Base-by-base conservation (phyloP, 1,284 basidiomycete species). In the Meira miltonrushii region DNA sequence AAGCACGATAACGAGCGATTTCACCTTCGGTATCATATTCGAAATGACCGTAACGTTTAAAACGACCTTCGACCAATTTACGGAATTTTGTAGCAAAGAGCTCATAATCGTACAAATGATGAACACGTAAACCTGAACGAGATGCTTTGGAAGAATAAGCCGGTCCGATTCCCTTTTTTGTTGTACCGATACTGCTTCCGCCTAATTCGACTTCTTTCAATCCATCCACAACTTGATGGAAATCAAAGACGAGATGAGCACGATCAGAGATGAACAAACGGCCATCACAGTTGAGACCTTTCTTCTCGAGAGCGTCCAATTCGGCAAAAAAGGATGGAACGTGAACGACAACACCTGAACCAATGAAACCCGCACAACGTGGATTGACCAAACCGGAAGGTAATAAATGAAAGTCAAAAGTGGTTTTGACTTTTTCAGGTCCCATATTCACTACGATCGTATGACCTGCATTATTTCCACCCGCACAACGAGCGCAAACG, bases 201-300 rank as follows among this genome's bases (percentile, higher is more conserved):
- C 95, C 95, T 13, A 97, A 85, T 80, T 98, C 94, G 50, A 93
- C 90, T 80, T 98, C 94, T 80, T 98, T 98, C 73, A 98, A 82
- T 15, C 95, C 95, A 75, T 98, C 95, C 43, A 98, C 95, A 73
- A 97, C 95, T 82, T 98, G 94, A 81, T 98, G 94, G 80, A 98
- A 98, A 80, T 97, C 94, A 75, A 97, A 92, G 49, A 98, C 94
- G 65, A 98, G 87, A 69, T 95, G 92, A 1, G 94, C 92, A 65
- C 94, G 88, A 81, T 97, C 92, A 21, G 94, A 97, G 69, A 98
- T 83, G 79, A 96, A 89, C 21, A 98, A 82, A 44, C 95, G 86
- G 64, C 85, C 84, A 11, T 86, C 85, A 80, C 91, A 95, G 75
- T 90, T 85, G 58, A 98, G 85, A 90, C 92, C 93, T 84, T 96